Evolutionary conservation across 2,329 filamentous ascomycete genomes (phyloP), one percentile per base, ranked within the genome.

Genomic region (Raffaelea arxii): DNA sequence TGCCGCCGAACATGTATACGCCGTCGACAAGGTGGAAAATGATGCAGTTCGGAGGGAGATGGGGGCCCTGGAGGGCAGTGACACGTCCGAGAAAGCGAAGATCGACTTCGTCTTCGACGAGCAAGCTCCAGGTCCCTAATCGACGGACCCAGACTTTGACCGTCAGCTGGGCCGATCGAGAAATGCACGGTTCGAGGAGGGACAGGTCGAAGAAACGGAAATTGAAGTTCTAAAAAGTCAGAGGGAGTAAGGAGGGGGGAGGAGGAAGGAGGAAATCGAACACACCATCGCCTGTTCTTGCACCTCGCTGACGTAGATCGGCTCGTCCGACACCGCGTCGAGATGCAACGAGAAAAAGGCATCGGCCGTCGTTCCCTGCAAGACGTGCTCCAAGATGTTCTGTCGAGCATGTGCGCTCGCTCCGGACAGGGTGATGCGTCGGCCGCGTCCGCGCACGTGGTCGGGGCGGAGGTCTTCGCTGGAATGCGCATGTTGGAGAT

Each of bases 301-400:
- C 21, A 84, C 72, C 65, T 97, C 91, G 58, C 89, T 95, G 56
- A 95, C 78, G 62, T 96, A 96, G n/a, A 96, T 67, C 0, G 91
- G 89, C 16, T 87, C 82, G 41, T 73, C 65, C 44, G 32, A 36
- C n/a, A 79, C 65, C 4, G 67, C 76, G 1, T 77, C 68, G 40
- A 82, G 77, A 62, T 96, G 90, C 44, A 96, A 61, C 3, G 87
- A 86, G 63, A 94, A 92, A 72, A 94, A 96, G 16, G 83, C 81
- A 65, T 96, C 85, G n/a, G 83, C 87, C 65, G 92, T 81, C 44
- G 79, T 75, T 55, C 73, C 77, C 44, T 81, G 78, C 24, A 85
- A 78, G 7, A 86, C 75, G 53, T 82, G 74, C 62, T 92, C 85
- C 37, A 95, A 68, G 59, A 81, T 83, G 62, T 80, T 80, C 68